Conservation (phyloP, 352 stramenopile genomes). For the Thraustochytrium striatum region DNA sequence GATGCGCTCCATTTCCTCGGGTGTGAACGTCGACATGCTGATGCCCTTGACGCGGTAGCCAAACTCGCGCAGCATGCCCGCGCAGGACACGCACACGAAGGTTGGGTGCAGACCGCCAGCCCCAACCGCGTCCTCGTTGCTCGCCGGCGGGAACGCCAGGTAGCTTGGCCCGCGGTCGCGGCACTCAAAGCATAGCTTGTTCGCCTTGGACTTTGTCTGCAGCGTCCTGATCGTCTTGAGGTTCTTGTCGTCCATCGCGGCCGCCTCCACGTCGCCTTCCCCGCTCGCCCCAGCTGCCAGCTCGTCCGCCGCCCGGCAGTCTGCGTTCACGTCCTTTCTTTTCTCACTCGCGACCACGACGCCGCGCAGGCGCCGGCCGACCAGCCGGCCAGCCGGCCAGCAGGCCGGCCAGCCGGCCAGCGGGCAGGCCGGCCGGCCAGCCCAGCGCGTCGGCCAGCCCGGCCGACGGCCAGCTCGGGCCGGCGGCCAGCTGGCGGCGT, state of each 20-base stretch:
- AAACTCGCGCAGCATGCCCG: slow-evolving; percentile 64
- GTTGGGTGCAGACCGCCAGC: slow-evolving; percentile 58
- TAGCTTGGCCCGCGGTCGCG: slow-evolving; percentile 24
- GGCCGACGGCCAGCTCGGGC: no score
- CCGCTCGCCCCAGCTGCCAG: no score
- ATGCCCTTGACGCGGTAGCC: slow-evolving; percentile 64
- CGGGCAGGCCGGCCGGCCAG: no score
- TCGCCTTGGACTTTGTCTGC: slow-evolving; percentile 31
- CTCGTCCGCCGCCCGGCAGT: no score
- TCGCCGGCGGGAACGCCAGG: neutral
- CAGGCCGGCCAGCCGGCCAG: no score
- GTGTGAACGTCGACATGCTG: slow-evolving; percentile 63
- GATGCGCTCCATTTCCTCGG: slow-evolving; percentile 58
- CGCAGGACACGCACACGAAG: slow-evolving; percentile 64
- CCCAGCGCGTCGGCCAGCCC: no score
- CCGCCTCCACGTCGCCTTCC: no score
- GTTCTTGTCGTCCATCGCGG: slow-evolving; percentile 35
- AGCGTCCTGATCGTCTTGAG: slow-evolving; percentile 2
- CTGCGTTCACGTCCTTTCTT: no score
- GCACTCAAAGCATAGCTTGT: slow-evolving; percentile 46
- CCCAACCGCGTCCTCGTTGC: slow-evolving; percentile 52
- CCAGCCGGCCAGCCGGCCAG: no score
- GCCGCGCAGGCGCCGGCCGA: no score
- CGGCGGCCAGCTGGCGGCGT: no score
- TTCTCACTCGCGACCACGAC: no score